Evolutionary conservation across 768 basidiomycete species (phyloP).

Genomic region (Gautieria morchelliformis): DNA sequence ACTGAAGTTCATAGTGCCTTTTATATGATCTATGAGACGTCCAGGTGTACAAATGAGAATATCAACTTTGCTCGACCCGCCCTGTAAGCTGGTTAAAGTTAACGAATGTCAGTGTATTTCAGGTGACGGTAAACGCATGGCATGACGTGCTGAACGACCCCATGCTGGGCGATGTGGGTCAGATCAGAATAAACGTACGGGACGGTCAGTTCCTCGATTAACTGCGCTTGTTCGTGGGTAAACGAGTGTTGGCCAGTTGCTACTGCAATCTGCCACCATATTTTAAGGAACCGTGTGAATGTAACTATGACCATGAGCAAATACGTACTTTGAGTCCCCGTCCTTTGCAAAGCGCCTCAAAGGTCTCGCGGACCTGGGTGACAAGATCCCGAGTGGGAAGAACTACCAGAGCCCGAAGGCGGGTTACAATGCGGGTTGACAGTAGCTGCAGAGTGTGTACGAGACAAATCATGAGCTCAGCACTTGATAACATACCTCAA

Average conservation of each 20-base stretch:
- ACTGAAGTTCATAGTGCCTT: constrained; percentile 80
- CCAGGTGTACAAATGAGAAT: constrained; percentile 95
- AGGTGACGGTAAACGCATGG: not conserved
- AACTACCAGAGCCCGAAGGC: constrained; percentile 80
- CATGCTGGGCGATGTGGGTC: not conserved
- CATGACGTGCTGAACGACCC: not conserved
- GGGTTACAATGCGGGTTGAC: constrained; percentile 64
- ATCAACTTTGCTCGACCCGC: constrained; percentile 88
- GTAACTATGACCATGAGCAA: too few species aligned
- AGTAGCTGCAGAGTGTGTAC: constrained; percentile 42
- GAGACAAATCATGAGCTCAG: not conserved
- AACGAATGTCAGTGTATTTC: not conserved
- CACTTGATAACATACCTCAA: constrained; percentile 48
- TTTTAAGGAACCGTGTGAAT: too few species aligned
- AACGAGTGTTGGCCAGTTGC: constrained; percentile 95
- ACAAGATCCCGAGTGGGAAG: constrained; percentile 94
- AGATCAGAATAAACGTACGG: constrained; percentile 30
- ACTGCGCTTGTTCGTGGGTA: constrained; percentile 75
- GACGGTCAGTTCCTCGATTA: constrained; percentile 52
- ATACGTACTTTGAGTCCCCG: constrained; percentile 68
- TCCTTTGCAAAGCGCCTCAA: constrained; percentile 77
- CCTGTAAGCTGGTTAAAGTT: constrained; percentile 44
- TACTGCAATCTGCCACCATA: constrained; percentile 43
- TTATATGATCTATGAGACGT: constrained; percentile 87
- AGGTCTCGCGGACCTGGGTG: constrained; percentile 82